Base-by-base conservation (phyloP, 2,329 filamentous ascomycete genomes). In the Teratosphaeria epicoccoides region DNA sequence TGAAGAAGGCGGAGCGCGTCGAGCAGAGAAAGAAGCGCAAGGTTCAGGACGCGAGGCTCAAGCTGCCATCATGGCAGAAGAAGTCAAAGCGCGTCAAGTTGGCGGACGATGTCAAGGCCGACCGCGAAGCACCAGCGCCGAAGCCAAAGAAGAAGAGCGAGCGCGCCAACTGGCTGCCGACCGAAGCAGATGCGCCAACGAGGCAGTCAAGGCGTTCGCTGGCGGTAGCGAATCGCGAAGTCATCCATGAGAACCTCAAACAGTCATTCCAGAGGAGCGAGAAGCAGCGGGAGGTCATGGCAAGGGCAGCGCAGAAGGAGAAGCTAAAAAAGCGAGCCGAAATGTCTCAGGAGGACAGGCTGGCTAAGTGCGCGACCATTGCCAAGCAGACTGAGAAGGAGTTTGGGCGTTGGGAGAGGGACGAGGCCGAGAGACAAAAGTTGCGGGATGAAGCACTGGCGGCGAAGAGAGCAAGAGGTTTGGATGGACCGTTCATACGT, bases 341-440 rank as follows among this genome's bases (percentile, higher is more conserved):
- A 24, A 82, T 95, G 81, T 95, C 89, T 5, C 91, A 96, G 69
- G 88, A 81, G 44, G 84, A 97, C 66, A 80, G 89, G 12, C 55
- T 66, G 43, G 60, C 58, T 28, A 61, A 58, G 53, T 63, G 62
- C 25, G 58, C 55, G 43, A 73, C 83, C 49, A 84, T 94, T 6
- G 93, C 97, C 70, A 85, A 85, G 68, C 77, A 84, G 61, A 98
- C 68, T 80, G 85, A 60, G n/a, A 59, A 94, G 88, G 76, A 97
- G 85, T 68, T 72, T 95, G 63, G 96, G 64, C 79, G 88, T 51
- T 97, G 91, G 90, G 90, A 97, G 68, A 85, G 88, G 68, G 87
- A 88, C 6, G 93, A 98, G 71, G 89, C 88, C 70, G 83, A 85
- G 66, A 82, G 91, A 53, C 86, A 90, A 59, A 88, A 91, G 61